Evolutionary conservation across 352 stramenopile species (phyloP).

Genomic region (Thalassiosira allenii): DNA sequence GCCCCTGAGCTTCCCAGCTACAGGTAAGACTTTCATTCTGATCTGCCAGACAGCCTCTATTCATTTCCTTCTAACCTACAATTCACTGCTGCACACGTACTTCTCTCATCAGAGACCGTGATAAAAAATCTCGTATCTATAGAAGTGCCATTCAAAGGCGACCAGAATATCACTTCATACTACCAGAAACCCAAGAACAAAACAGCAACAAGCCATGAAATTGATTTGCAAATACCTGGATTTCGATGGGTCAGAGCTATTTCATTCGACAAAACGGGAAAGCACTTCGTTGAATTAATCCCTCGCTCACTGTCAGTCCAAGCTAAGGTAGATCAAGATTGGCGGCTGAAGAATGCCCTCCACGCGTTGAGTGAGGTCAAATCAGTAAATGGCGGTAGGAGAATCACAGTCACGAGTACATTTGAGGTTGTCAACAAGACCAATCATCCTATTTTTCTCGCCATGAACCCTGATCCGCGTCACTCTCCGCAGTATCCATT

Average conservation of each 20-base stretch:
- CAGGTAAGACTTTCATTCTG: too few relatives aligned
- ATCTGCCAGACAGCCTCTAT: too few relatives aligned
- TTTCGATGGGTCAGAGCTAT: slow-evolving; percentile 84
- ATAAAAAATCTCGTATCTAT: slow-evolving; percentile 86
- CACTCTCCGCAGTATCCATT: slow-evolving; percentile 22
- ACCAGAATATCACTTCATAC: slow-evolving; percentile 67
- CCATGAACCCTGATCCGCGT: slow-evolving; percentile 73
- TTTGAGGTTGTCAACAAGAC: slow-evolving; percentile 88
- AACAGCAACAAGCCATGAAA: slow-evolving; percentile 62
- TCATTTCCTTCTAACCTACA: too few relatives aligned
- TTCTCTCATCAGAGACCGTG: slow-evolving; percentile 84
- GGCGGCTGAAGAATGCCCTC: slow-evolving; percentile 86
- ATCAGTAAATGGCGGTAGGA: slow-evolving; percentile 85
- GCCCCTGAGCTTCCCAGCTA: slow-evolving; percentile 85
- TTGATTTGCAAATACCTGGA: slow-evolving; percentile 86
- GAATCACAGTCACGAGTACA: slow-evolving; percentile 76
- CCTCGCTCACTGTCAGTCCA: slow-evolving; percentile 73
- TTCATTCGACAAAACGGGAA: slow-evolving; percentile 83
- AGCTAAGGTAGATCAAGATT: slow-evolving; percentile 78
- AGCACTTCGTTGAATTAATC: slow-evolving; percentile 77
- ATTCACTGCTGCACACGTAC: too few relatives aligned
- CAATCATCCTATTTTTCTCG: slow-evolving; percentile 80
- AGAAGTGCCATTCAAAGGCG: slow-evolving; percentile 87
- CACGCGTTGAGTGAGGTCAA: slow-evolving; percentile 86
- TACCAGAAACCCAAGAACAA: slow-evolving; percentile 29